Evolutionary conservation across 495 filamentous ascomycete species (phyloP).

Genomic region (Ramalina intermedia): DNA sequence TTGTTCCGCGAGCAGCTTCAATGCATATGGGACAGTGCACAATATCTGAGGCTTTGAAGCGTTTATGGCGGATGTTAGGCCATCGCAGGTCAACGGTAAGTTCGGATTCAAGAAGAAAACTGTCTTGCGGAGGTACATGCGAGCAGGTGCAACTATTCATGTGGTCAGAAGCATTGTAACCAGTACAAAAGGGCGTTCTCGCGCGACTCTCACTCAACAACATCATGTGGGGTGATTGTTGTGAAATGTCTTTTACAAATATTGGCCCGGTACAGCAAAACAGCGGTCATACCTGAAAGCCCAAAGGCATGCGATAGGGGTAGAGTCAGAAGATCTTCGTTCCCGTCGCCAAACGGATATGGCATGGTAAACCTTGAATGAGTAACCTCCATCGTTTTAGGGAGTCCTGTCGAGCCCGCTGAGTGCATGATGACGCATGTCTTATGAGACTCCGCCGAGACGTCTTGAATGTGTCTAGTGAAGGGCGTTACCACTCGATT

Average conservation of each 20-base stretch:
- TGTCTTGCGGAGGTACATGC: slow-evolving; percentile 35
- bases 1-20: slow-evolving; percentile 38
- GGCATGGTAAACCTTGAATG: slow-evolving; percentile 29
- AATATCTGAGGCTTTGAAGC: slow-evolving; percentile 33
- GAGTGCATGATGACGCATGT: slow-evolving; percentile 38
- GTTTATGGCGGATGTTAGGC: slow-evolving; percentile 32
- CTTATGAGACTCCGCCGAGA: slow-evolving; percentile 22
- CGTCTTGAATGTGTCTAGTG: slow-evolving; percentile 20
- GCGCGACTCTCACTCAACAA: neutral
- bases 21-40: slow-evolving; percentile 41
- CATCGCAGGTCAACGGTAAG: slow-evolving; percentile 38
- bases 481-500: slow-evolving; percentile 7
- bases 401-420: slow-evolving; percentile 43
- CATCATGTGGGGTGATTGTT: neutral
- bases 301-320: slow-evolving; percentile 36
- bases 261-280: neutral
- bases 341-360: slow-evolving; percentile 18
- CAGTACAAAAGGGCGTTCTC: too few relatives aligned
- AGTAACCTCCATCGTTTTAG: slow-evolving; percentile 33
- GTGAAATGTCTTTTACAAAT: neutral
- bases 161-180: neutral
- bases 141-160: neutral
- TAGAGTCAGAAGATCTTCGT: slow-evolving; percentile 39
- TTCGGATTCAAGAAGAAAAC: slow-evolving; percentile 36
- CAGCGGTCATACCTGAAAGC: neutral